phyloP scores from a whole-genome alignment of 345 rosid species.

The Lenwebbia sp. region DNA sequence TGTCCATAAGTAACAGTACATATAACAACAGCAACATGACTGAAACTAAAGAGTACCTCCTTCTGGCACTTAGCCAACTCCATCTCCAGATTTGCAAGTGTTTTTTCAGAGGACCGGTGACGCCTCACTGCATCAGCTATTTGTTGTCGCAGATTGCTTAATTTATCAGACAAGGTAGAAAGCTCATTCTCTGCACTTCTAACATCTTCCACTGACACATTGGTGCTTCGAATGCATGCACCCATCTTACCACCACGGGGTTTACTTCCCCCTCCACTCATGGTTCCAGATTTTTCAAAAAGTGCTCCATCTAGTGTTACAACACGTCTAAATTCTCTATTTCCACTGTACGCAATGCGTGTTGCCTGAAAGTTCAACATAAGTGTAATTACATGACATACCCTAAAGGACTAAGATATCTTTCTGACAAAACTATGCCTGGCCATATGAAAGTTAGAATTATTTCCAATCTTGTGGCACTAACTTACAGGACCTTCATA shows the following conservation, averaged over 20 bases:
- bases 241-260: conserved; percentile 99
- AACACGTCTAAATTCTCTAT: conserved; percentile 74
- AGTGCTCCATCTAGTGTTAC: conserved; percentile 96
- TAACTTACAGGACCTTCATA: background rate
- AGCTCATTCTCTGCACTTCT: conserved; percentile 69
- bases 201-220: conserved; percentile 66
- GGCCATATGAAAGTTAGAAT: background rate
- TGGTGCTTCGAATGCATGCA: conserved; percentile 68
- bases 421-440: background rate
- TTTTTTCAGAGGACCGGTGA: conserved; percentile 61
- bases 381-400: background rate
- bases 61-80: conserved; percentile 80
- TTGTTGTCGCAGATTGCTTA: conserved; percentile 45
- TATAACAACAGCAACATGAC: background rate
- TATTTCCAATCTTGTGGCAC: background rate
- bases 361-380: conserved; percentile 51
- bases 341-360: conserved; percentile 76
- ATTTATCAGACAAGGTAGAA: conserved; percentile 33
- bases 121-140: conserved; percentile 54
- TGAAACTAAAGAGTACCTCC: conserved; percentile 40
- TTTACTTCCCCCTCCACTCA: conserved; percentile 97
- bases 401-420: background rate
- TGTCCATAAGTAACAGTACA: background rate
- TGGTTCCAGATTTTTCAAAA: conserved; percentile 93
- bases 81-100: conserved; percentile 55